Evolutionary conservation across 108 stramenopile genomes (phyloP).

Genomic region (Nitzschia sp.): DNA sequence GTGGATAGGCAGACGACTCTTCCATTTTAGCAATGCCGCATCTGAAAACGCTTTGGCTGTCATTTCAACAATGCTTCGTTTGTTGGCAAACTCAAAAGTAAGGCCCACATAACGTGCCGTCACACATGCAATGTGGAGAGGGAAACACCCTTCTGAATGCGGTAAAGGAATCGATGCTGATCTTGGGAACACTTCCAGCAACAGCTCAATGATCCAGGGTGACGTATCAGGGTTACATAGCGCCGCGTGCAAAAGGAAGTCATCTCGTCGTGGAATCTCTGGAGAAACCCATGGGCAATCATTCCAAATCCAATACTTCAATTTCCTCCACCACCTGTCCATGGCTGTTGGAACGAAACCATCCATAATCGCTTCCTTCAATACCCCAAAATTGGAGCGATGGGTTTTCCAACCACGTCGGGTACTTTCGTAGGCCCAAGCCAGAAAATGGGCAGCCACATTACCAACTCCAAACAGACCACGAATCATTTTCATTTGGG

Average conservation of each 20-base stretch:
- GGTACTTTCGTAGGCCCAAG: slow-evolving; percentile 40
- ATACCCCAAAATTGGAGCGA: slow-evolving; percentile 27
- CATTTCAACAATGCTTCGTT: slow-evolving; percentile 44
- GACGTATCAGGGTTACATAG: slow-evolving; percentile 33
- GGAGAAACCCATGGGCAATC: slow-evolving; percentile 35
- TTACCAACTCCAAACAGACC: slow-evolving; percentile 25
- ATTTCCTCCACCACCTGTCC: slow-evolving; percentile 39
- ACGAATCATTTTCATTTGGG: slow-evolving; percentile 26
- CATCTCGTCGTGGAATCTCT: slow-evolving; percentile 33
- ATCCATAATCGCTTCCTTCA: slow-evolving; percentile 43
- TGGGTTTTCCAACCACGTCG: slow-evolving; percentile 32
- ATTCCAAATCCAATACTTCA: slow-evolving; percentile 42
- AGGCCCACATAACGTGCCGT: slow-evolving; percentile 28
- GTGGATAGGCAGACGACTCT: slow-evolving; percentile 28
- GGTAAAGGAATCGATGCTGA: slow-evolving; percentile 40
- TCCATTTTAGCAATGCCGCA: slow-evolving; percentile 47
- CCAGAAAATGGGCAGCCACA: slow-evolving; percentile 34
- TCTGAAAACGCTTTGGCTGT: slow-evolving; percentile 53
- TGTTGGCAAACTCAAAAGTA: slow-evolving; percentile 37
- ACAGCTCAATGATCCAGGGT: slow-evolving; percentile 38
- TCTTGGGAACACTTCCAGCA: slow-evolving; percentile 37
- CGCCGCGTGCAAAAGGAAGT: slow-evolving; percentile 35
- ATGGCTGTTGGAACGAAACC: slow-evolving; percentile 33
- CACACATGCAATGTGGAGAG: slow-evolving; percentile 36
- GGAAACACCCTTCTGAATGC: slow-evolving; percentile 30